A percentile compares a stretch with the other conserved stretches of the same genome.
Conservation (phyloP, 306 rosid genomes). For the Inga oerstediana region DNA sequence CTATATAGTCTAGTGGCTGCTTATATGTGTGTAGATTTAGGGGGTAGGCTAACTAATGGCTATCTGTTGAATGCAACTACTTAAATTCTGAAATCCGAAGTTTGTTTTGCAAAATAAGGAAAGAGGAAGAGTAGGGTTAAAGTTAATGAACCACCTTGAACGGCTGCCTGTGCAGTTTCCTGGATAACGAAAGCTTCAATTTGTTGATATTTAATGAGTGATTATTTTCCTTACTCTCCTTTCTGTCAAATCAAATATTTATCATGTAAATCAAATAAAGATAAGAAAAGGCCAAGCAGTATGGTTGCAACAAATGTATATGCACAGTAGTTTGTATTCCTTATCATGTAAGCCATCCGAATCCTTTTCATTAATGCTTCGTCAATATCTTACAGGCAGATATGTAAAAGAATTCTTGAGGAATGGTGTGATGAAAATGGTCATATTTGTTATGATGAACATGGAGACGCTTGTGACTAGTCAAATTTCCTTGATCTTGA, state of each 20-base stretch:
- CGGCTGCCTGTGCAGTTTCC: background rate
- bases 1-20: constrained; percentile 2
- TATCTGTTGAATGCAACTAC: background rate
- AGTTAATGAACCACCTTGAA: background rate
- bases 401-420: constrained; percentile 52
- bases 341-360: constrained; percentile 20
- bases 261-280: background rate
- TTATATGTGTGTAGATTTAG: background rate
- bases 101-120: background rate
- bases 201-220: constrained; percentile 6
- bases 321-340: constrained; percentile 12
- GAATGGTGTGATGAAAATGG: constrained; percentile 48
- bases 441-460: constrained; percentile 65
- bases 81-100: background rate
- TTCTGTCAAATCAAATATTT: constrained; percentile 1
- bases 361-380: constrained; percentile 37
- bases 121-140: background rate
- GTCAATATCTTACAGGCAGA: constrained; percentile 51
- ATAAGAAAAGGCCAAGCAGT: constrained; percentile 14
- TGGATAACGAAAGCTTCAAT: background rate
- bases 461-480: constrained; percentile 69
- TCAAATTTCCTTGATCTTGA: constrained; percentile 73
- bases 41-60: background rate
- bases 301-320: background rate
- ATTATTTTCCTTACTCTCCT: constrained; percentile 7